These are phyloP conservation scores for Mycena indigotica DNA, from an alignment of 768 basidiomycete species.

Conservation along the genomic window DNA sequence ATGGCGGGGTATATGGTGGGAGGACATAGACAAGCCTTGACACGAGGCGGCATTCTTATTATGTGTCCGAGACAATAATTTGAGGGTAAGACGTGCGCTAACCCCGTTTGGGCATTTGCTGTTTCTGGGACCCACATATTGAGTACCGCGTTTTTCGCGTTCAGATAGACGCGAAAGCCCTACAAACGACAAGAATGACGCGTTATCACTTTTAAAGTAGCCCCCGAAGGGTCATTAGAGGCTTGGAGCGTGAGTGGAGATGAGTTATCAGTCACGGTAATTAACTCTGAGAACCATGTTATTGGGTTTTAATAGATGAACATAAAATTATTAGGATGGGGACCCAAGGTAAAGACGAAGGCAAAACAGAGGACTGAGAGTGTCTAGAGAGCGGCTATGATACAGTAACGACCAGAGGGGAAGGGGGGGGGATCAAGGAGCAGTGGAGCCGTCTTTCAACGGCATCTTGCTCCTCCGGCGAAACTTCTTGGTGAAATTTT, in stretches of 20 bases:
- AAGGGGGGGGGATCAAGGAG: not conserved
- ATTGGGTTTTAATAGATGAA: slow-evolving; percentile 3
- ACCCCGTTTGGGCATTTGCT: not conserved
- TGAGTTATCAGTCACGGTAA: not conserved
- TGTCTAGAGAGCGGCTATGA: not conserved
- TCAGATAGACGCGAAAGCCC: too few relatives aligned
- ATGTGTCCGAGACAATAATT: not conserved
- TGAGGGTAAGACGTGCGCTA: not conserved
- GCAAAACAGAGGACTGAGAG: not conserved
- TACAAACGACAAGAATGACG: too few relatives aligned
- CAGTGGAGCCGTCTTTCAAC: slow-evolving; percentile 12
- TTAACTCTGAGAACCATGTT: not conserved
- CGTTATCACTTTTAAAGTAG: too few relatives aligned
- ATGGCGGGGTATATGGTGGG: not conserved
- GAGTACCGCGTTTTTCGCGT: too few relatives aligned
- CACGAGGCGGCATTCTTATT: not conserved
- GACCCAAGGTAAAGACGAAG: not conserved
- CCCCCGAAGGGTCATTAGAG: too few relatives aligned
- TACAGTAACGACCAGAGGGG: not conserved
- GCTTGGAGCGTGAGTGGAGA: too few relatives aligned
- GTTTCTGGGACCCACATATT: too few relatives aligned
- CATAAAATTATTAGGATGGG: too few relatives aligned
- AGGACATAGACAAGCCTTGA: not conserved
- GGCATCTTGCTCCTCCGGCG: slow-evolving; percentile 38
- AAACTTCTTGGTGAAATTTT: slow-evolving; percentile 45